Conservation (phyloP, 495 filamentous ascomycete genomes). For the Cercophora scortea region DNA sequence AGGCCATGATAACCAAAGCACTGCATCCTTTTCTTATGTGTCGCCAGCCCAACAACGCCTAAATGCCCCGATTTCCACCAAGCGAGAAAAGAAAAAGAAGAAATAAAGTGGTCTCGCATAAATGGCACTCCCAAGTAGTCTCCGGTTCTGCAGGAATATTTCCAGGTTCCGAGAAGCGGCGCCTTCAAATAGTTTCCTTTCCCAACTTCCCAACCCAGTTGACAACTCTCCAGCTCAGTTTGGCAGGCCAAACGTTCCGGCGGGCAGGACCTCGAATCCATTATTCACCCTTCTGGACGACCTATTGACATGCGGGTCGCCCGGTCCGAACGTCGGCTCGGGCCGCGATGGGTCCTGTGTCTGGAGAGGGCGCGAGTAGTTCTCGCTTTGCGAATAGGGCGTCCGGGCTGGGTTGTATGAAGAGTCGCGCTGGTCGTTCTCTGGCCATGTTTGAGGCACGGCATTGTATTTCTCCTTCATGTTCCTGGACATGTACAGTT, state of each 20-base stretch:
- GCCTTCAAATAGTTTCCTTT: too few species aligned
- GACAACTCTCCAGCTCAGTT: neutral
- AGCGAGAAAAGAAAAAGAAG: too few species aligned
- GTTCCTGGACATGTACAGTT: conserved; percentile 9
- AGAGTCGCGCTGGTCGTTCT: conserved; percentile 12
- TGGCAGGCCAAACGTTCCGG: conserved; percentile 39
- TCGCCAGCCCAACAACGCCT: too few species aligned
- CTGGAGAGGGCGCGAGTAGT: neutral
- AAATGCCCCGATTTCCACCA: too few species aligned
- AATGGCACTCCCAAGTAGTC: too few species aligned
- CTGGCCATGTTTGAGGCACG: conserved; percentile 5
- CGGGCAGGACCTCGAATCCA: conserved; percentile 53
- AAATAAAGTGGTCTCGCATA: too few species aligned
- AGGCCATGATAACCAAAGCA: too few species aligned
- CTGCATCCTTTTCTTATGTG: too few species aligned
- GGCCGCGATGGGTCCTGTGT: conserved; percentile 5
- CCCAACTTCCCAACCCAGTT: too few species aligned
- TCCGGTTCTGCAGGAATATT: too few species aligned
- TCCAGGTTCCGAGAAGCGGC: too few species aligned
- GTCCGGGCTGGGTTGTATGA: conserved; percentile 20
- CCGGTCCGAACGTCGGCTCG: conserved; percentile 25
- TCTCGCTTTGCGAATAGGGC: conserved; percentile 11
- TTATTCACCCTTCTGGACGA: conserved; percentile 48
- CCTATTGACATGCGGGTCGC: conserved; percentile 39
- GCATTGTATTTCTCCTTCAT: conserved; percentile 9